Conservation (phyloP, 2,329 filamentous ascomycete genomes). For the Paraphaeosphaeria minitans region DNA sequence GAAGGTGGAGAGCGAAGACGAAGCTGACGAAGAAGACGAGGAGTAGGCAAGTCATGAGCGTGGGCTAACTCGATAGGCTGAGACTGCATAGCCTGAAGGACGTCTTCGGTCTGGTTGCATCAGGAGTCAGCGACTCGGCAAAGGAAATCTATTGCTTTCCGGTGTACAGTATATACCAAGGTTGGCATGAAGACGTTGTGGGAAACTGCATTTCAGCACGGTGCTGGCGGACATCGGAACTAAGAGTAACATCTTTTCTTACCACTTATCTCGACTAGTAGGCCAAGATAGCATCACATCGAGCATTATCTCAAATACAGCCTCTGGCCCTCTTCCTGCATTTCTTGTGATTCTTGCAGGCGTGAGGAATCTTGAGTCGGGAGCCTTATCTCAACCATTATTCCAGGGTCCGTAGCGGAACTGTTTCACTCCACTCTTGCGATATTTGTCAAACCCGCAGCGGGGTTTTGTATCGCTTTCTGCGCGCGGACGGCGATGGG, state of each 20-base stretch:
- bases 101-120: not conserved
- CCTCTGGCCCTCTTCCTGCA: not conserved
- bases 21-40: conserved; percentile 20
- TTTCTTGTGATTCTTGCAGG: not conserved
- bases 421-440: not conserved
- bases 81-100: not conserved
- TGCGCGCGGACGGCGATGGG: not conserved
- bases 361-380: not conserved
- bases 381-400: not conserved
- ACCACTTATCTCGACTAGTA: not conserved
- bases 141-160: not conserved
- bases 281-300: not conserved
- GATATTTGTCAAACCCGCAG: not conserved
- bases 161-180: not conserved
- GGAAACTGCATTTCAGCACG: conserved; percentile 7
- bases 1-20: conserved; percentile 31
- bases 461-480: not conserved
- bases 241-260: not conserved
- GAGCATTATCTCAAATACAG: not conserved
- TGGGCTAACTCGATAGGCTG: not conserved
- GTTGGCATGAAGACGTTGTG: not conserved
- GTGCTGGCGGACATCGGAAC: conserved; percentile 7
- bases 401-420: not conserved
- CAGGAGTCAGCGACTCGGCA: not conserved
- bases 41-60: conserved; percentile 5